A percentile compares a stretch with the other conserved stretches of the same genome.
Evolutionary conservation across 1,139 yeast genomes (phyloP).

Genomic region (Kodamaea ohmeri): DNA sequence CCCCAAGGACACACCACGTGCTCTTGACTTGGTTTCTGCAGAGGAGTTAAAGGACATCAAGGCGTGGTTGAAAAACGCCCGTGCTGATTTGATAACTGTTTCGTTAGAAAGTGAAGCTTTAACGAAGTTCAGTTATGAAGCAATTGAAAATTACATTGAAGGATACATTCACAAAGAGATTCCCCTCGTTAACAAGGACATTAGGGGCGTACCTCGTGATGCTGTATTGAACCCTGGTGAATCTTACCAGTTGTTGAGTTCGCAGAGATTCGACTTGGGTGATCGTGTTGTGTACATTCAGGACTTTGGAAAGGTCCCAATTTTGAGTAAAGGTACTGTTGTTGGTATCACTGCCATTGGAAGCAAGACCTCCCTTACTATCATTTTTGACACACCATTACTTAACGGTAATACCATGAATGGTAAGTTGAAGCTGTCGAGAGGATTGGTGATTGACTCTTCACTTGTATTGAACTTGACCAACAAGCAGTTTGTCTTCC

Average conservation of each 20-base stretch:
- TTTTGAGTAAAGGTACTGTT: conserved; percentile 87
- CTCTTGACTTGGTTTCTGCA: conserved; percentile 22
- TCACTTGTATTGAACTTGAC: conserved; percentile 78
- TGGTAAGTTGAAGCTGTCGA: conserved; percentile 70
- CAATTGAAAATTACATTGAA: conserved; percentile 65
- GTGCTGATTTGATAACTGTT: conserved; percentile 57
- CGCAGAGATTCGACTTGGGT: conserved; percentile 80
- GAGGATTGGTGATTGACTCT: conserved; percentile 84
- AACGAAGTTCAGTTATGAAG: conserved; percentile 60
- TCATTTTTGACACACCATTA: conserved; percentile 79
- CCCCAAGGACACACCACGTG: conserved; percentile 28
- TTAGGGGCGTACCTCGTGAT: conserved; percentile 80
- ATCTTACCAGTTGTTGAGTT: conserved; percentile 68
- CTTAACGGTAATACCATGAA: conserved; percentile 80
- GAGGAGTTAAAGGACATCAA: conserved; percentile 43
- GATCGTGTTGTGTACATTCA: conserved; percentile 86
- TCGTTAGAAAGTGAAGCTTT: conserved; percentile 79
- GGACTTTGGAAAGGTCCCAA: conserved; percentile 87
- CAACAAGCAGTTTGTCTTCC: conserved; percentile 70
- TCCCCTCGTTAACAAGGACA: conserved; percentile 49
- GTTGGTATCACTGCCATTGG: conserved; percentile 72
- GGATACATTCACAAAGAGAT: conserved; percentile 43
- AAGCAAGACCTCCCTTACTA: conserved; percentile 56
- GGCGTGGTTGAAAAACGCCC: conserved; percentile 59
- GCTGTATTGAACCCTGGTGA: conserved; percentile 78